Evolutionary conservation across 257 asterid species (phyloP).

Genomic region (Datura wrightii): DNA sequence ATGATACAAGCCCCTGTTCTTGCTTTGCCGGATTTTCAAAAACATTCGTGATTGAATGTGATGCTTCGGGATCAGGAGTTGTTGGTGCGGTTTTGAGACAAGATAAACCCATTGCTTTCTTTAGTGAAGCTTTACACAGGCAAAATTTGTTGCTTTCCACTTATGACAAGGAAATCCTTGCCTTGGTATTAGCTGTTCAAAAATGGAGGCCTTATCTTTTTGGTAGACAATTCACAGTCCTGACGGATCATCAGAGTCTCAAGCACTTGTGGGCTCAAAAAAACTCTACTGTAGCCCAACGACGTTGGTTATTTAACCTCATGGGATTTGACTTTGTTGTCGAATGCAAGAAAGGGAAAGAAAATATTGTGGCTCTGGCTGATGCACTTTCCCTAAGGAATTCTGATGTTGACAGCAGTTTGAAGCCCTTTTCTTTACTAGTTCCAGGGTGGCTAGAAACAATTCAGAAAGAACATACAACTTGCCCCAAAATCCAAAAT

Average conservation of each 20-base stretch:
- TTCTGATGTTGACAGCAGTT: not conserved
- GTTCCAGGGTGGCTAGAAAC: not conserved
- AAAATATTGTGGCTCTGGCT: not conserved
- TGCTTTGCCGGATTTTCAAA: not conserved
- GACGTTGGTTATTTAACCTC: not conserved
- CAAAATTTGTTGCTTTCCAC: no score
- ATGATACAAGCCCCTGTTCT: not conserved
- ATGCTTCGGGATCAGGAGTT: not conserved
- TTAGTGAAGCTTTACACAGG: not conserved
- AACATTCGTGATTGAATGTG: not conserved
- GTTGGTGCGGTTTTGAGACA: not conserved
- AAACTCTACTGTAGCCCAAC: not conserved
- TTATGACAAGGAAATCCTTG: not conserved
- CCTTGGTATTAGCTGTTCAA: not conserved
- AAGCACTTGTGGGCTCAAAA: not conserved
- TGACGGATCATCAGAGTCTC: slow-evolving; percentile 11
- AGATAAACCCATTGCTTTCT: slow-evolving; percentile 1
- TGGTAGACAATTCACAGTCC: not conserved
- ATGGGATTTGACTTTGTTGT: slow-evolving; percentile 9
- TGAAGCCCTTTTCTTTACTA: not conserved
- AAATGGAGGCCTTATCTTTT: slow-evolving; percentile 20
- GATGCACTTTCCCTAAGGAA: not conserved
- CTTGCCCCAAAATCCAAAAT: not conserved
- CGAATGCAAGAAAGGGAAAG: not conserved
- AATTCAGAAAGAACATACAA: not conserved